Conservation (phyloP, 768 basidiomycete genomes). For the Amanita jacksonii region DNA sequence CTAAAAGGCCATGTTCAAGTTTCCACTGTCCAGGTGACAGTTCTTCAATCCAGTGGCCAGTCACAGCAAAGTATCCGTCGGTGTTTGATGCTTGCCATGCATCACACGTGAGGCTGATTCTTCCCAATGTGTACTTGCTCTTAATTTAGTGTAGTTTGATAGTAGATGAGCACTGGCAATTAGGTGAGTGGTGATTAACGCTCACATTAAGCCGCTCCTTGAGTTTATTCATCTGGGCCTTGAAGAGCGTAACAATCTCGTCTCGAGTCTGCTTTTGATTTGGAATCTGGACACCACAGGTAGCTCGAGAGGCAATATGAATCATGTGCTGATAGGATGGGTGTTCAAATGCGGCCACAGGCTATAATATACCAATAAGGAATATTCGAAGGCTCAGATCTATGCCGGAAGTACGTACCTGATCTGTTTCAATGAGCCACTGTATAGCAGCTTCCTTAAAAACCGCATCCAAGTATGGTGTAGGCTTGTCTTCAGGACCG, state of each 20-base stretch:
- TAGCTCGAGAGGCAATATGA: neutral
- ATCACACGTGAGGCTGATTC: neutral
- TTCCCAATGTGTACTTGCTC: neutral
- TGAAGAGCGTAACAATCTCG: neutral
- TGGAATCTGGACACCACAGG: neutral
- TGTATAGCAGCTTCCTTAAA: no score
- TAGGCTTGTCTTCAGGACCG: no score
- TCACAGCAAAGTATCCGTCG: constrained; percentile 31
- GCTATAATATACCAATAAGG: no score
- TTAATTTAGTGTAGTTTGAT: no score
- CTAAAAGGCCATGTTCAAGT: constrained; percentile 20
- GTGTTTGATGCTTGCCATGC: constrained; percentile 14
- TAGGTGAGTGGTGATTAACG: no score
- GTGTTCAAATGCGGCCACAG: neutral
- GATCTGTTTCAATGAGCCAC: no score
- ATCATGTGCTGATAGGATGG: neutral
- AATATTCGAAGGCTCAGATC: no score
- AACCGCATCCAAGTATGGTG: no score
- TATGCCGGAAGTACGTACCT: no score
- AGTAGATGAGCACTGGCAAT: no score
- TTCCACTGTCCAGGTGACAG: constrained; percentile 16
- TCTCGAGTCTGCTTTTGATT: neutral
- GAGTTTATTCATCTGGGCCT: neutral
- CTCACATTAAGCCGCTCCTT: neutral
- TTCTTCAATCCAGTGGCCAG: constrained; percentile 31